Evolutionary conservation across 164 flowering plant species (phyloP), one percentile per base, ranked within the genome.

Genomic region (Stephania cephalantha): DNA sequence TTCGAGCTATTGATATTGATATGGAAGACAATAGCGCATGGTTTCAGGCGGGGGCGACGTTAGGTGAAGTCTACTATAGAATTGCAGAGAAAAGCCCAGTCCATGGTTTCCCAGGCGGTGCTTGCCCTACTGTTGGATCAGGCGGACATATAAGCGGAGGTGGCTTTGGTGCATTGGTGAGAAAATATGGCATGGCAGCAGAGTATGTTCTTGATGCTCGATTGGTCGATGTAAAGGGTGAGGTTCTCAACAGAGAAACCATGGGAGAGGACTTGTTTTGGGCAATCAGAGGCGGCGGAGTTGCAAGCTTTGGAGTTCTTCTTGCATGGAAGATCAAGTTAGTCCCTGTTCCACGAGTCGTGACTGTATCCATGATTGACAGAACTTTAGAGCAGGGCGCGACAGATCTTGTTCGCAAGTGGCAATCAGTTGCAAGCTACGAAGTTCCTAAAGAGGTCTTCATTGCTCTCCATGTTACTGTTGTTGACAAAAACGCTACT

Each of bases 361-460:
- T 72, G 15, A 72, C 75, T 42, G 68, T 73, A n/a, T 64, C 58
- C 15, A 73, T 20, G 65, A 35, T 73, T 5, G 15, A n/a, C 15
- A 63, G 42, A 63, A 73, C 75, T 7, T 31, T 73, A 44, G 75
- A 73, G n/a, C 75, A 63, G 42, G 68, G 75, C 44, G 75, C 75
- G 42, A 72, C 74, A 1, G 66, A 72, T 5, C 46, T 72, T 55
- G 66, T 35, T 72, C 46, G 29, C 6, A 55, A 42, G 9, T 73
- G 69, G 75, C 75, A 73, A 63, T 44, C 29, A 53, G 42, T 61
- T 20, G 69, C 75, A 18, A 68, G 44, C 64, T 35, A 35, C 42
- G 45, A 44, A 44, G 29, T 73, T 10, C 68, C 64, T 63, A n/a
- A 55, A 4, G 68, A 64, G 1, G 52, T 73, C 10, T 73, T 20